phyloP scores from a whole-genome alignment of 768 basidiomycete species.

The Ramaria rubella region DNA sequence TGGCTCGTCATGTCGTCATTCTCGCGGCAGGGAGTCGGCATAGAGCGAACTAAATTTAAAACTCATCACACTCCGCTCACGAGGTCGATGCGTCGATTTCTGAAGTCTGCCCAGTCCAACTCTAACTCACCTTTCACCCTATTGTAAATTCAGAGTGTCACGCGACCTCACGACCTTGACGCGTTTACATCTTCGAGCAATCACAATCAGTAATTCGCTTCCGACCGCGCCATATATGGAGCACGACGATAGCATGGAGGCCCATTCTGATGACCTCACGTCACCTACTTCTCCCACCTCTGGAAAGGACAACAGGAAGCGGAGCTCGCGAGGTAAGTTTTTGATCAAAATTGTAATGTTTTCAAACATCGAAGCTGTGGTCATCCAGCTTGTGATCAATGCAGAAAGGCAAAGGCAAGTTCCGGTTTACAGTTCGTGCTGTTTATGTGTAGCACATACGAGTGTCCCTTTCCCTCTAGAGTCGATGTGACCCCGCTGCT shows the following conservation, averaged over 20 bases:
- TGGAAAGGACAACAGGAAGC: background rate
- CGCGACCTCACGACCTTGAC: too few relatives aligned
- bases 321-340: background rate
- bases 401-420: conserved; percentile 3
- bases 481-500: background rate
- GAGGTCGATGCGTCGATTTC: too few relatives aligned
- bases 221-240: background rate
- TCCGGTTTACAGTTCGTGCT: background rate
- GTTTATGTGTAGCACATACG: too few relatives aligned
- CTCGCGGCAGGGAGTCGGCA: too few relatives aligned
- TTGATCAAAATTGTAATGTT: background rate
- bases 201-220: too few relatives aligned
- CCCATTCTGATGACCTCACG: background rate
- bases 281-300: background rate
- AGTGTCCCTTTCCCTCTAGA: background rate
- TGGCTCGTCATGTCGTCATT: too few relatives aligned
- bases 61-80: too few relatives aligned
- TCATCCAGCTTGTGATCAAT: conserved; percentile 2
- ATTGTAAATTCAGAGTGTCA: too few relatives aligned
- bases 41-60: too few relatives aligned
- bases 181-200: too few relatives aligned
- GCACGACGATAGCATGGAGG: background rate
- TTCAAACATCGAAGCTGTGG: background rate
- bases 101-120: too few relatives aligned
- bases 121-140: too few relatives aligned